Base-by-base conservation (phyloP, 176 grass and related monocot species). In the Zea luxurians region DNA sequence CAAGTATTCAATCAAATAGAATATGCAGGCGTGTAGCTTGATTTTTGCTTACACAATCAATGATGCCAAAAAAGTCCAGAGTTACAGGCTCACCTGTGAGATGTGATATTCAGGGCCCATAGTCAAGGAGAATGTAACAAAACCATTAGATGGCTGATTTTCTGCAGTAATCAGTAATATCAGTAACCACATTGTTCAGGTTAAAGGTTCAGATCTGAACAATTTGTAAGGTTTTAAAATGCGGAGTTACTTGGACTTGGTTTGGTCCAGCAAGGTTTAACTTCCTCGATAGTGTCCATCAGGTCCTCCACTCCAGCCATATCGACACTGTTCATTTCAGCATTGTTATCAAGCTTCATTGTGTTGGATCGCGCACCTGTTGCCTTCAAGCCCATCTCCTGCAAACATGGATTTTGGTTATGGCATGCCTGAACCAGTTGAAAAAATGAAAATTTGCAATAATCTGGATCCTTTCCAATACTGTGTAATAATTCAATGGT, bases 71-170 rank as follows among this genome's bases (percentile, higher is more conserved):
- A 59, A 49, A 4, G 42, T 66, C 35, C 27, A 37, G 41, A 80
- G 55, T 34, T 48, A 16, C 8, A 27, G 4, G 57, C 73, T 73
- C 73, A 91, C 93, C 90, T 97, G 90, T 34, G 88, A 97, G 71
- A 89, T 65, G 70, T 97, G 93, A 48, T 90, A 93, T 83, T 97
- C 93, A 13, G 88, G 90, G 4, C 88, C 88, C 43, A 86, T 78
- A 59, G 83, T 97, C 69, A 97, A 84, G 7, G 90, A 93, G 74
- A 97, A 89, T 77, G 90, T 97, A 78, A 97, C 83, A 79, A 81
- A 93, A n/a, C 93, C 93, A 9, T 85, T 83, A 61, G 86, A 74
- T 16, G 61, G 77, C 16, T 78, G 48, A 61, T 43, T 34, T 45
- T 86, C 90, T 97, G 74, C 49, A 85, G 66, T 76, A 54, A 68